Percentiles rank a stretch among this genome's conserved stretches.
Conservation (phyloP, 1,139 yeast genomes). For the Yamadazyma atmosphaerica region DNA sequence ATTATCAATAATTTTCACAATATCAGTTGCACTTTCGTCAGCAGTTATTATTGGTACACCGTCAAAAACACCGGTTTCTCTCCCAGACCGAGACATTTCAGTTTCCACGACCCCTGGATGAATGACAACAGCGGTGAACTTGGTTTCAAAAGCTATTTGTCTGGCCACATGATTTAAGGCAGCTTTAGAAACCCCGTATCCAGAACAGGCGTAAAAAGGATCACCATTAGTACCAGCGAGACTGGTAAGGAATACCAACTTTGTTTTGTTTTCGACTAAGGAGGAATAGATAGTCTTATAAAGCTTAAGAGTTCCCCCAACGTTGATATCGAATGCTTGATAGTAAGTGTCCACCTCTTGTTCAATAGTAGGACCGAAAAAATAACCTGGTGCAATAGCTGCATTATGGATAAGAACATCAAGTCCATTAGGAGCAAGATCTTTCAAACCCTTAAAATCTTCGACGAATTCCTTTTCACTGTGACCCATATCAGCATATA, state of each 20-base stretch:
- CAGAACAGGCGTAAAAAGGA: slow-evolving; percentile 1
- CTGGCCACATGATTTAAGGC: slow-evolving; percentile 6
- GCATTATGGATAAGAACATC: slow-evolving; percentile 22
- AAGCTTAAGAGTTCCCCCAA: slow-evolving; percentile 8
- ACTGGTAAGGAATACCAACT: slow-evolving; percentile 7
- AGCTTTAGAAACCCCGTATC: slow-evolving; percentile 10
- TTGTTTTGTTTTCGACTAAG: slow-evolving; percentile 8
- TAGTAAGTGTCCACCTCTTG: slow-evolving; percentile 4
- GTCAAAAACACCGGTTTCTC: not conserved
- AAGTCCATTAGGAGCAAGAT: slow-evolving; percentile 12
- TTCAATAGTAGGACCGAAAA: slow-evolving; percentile 1
- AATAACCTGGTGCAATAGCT: slow-evolving; percentile 9
- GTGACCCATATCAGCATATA: slow-evolving; percentile 4
- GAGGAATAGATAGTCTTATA: slow-evolving; percentile 10
- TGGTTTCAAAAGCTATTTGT: slow-evolving; percentile 6
- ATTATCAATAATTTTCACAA: slow-evolving; percentile 1
- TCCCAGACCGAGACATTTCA: slow-evolving; percentile 4
- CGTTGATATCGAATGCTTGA: slow-evolving; percentile 7
- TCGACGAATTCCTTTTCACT: slow-evolving; percentile 4
- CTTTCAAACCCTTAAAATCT: slow-evolving; percentile 10
- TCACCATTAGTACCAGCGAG: slow-evolving; percentile 18
- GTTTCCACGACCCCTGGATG: slow-evolving; percentile 25
- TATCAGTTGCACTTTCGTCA: slow-evolving; percentile 1
- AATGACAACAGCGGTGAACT: slow-evolving; percentile 52
- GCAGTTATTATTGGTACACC: not conserved